Conservation (phyloP, 768 basidiomycete genomes). For the Mycena vitilis region DNA sequence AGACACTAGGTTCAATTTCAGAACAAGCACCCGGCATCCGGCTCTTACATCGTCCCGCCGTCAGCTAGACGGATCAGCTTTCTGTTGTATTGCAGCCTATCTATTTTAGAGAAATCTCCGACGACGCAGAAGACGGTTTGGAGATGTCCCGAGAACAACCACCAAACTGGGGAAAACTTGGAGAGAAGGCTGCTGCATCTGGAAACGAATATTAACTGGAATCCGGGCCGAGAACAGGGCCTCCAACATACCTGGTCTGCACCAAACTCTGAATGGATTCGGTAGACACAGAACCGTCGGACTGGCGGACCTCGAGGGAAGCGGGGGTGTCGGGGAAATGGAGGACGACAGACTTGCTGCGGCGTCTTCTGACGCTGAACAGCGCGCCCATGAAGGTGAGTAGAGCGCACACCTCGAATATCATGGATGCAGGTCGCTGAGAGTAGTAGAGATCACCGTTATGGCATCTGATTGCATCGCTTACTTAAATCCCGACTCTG, state of each 20-base stretch:
- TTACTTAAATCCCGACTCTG: no score
- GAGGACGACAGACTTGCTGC: slow-evolving; percentile 42
- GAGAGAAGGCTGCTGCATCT: slow-evolving; percentile 55
- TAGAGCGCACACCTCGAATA: neutral
- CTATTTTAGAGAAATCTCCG: slow-evolving; percentile 69
- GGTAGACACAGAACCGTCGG: slow-evolving; percentile 44
- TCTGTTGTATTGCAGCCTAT: slow-evolving; percentile 67
- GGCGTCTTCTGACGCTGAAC: slow-evolving; percentile 41
- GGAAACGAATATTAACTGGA: neutral
- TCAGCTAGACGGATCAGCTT: slow-evolving; percentile 64
- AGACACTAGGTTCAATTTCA: slow-evolving; percentile 11
- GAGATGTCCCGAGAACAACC: slow-evolving; percentile 68
- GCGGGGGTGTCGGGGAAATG: slow-evolving; percentile 56
- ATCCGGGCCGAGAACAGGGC: neutral
- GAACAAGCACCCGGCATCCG: slow-evolving; percentile 8
- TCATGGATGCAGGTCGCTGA: no score
- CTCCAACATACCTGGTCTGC: slow-evolving; percentile 43
- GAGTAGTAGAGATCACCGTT: no score
- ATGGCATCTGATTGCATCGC: no score
- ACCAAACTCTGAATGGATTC: slow-evolving; percentile 55
- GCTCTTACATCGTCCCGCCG: slow-evolving; percentile 72
- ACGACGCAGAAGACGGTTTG: slow-evolving; percentile 72
- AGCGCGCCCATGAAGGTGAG: slow-evolving; percentile 49
- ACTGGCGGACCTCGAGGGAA: slow-evolving; percentile 47
- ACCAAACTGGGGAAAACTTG: slow-evolving; percentile 60